Evolutionary conservation across 2,329 filamentous ascomycete species (phyloP).

Genomic region (Microsporum audouinii): DNA sequence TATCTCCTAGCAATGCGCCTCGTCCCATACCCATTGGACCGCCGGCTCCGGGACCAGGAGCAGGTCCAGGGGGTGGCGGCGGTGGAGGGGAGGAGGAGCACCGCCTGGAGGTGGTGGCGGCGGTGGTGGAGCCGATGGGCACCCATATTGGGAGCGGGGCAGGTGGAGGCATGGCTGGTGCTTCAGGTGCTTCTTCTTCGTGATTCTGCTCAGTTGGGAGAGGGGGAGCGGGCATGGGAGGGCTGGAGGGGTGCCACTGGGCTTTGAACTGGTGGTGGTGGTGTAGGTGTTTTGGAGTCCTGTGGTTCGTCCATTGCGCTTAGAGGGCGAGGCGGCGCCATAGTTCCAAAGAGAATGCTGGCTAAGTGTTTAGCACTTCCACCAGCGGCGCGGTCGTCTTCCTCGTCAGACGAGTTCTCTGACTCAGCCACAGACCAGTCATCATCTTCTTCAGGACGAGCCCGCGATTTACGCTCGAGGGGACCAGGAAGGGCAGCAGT

Average conservation of each 20-base stretch:
- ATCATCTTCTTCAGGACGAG: conserved; percentile 52
- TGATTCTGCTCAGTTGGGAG: conserved; percentile 27
- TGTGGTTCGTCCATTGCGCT: conserved; percentile 62
- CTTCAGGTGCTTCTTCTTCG: conserved; percentile 15
- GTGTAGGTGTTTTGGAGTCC: conserved; percentile 34
- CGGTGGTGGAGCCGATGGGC: conserved; percentile 24
- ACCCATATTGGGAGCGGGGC: conserved; percentile 15
- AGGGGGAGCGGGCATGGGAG: conserved; percentile 23
- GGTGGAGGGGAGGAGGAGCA: conserved; percentile 26
- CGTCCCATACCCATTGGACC: conserved; percentile 27
- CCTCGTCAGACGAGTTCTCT: conserved; percentile 58
- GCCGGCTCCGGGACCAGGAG: background rate
- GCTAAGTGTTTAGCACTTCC: conserved; percentile 83
- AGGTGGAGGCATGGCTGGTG: conserved; percentile 23
- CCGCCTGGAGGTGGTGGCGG: conserved; percentile 26
- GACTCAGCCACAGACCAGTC: conserved; percentile 78
- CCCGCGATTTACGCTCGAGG: conserved; percentile 39
- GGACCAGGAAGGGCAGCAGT: conserved; percentile 29
- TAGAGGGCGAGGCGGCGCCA: conserved; percentile 82
- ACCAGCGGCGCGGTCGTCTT: conserved; percentile 68
- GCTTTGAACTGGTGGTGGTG: conserved; percentile 32
- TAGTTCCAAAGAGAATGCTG: conserved; percentile 90
- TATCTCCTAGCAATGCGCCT: conserved; percentile 64
- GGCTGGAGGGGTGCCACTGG: conserved; percentile 31
- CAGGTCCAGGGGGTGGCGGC: conserved; percentile 17